Base-by-base conservation (phyloP, 2,329 filamentous ascomycete genomes). In the Davidsoniella neocaledoniae region DNA sequence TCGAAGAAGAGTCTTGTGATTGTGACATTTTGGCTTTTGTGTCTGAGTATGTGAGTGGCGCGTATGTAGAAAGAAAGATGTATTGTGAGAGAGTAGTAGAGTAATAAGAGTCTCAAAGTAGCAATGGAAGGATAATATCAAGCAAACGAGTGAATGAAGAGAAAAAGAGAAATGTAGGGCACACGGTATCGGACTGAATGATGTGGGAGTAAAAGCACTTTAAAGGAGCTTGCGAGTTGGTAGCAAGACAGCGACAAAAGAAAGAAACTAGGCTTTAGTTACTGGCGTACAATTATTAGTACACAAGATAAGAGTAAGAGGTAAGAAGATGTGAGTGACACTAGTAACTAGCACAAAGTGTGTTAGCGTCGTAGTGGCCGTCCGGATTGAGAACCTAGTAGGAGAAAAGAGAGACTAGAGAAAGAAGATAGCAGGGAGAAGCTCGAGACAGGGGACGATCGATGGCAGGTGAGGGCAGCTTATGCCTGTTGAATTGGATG, bases 401-500 rank as follows among this genome's bases (percentile, higher is more conserved):
- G 26, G 26, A 33, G 26, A 33, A 33, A 10, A 33, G 26, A 33
- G 26, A 9, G 26, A 33, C 26, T 33, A 33, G 21, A 21, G 21
- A 21, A 44, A 26, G 25, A 29, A 45, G 43, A 29, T 29, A 45
- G 25, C 25, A 29, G 37, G 29, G 43, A 46, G 33, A 23, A 36
- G 29, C 29, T 19, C 16, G 14, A 9, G 43, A 46, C 43, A 46
- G 41, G 43, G 43, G 26, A 46, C 37, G 29, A 19, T 26, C 43
- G 26, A 46, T 46, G 37, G 43, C 43, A 29, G 37, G 43, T 46
- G 33, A 46, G 37, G 36, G 43, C 43, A 46, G 23, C 43, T 17
- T 36, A 46, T 46, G 43, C 43, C 43, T 46, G 23, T 46, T 36
- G 37, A 26, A 36, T 38, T 36, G 33, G 37, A 37, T 17, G 23